These are phyloP conservation scores for Talaromyces sp. DNA, from an alignment of 2,329 filamentous ascomycete species.

Conservation along the genomic window DNA sequence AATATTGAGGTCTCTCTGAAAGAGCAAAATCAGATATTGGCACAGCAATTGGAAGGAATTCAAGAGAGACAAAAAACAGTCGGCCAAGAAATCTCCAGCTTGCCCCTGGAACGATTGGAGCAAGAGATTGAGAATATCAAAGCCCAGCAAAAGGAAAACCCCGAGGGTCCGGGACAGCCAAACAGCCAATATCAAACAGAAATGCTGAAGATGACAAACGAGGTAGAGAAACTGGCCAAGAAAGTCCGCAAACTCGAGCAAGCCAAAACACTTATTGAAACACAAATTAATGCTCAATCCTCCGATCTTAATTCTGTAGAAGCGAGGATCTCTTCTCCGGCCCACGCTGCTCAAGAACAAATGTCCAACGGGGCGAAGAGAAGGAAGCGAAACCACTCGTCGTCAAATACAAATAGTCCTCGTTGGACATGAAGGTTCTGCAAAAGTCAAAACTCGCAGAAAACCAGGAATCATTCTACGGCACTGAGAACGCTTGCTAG, in stretches of 20 bases:
- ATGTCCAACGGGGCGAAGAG: neutral
- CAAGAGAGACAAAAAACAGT: neutral
- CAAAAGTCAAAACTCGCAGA: neutral
- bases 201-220: neutral
- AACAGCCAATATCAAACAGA: neutral
- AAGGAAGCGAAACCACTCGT: neutral
- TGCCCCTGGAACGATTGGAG: neutral
- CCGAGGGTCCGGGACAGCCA: neutral
- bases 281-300: neutral
- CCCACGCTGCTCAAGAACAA: neutral
- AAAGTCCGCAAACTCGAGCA: neutral
- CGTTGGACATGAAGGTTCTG: neutral
- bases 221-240: neutral
- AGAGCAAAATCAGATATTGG: neutral
- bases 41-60: neutral
- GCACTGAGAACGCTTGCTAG: neutral
- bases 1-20: neutral
- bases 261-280: neutral
- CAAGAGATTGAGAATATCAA: constrained; percentile 10
- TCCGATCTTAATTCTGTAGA: neutral
- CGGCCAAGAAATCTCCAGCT: neutral
- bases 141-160: constrained; percentile 4
- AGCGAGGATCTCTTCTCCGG: neutral
- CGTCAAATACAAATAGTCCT: neutral
- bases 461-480: neutral